Percentiles rank a stretch among this genome's conserved stretches.
These are phyloP conservation scores for Mrakia frigida DNA, from an alignment of 768 basidiomycete species.

Conservation along the genomic window DNA sequence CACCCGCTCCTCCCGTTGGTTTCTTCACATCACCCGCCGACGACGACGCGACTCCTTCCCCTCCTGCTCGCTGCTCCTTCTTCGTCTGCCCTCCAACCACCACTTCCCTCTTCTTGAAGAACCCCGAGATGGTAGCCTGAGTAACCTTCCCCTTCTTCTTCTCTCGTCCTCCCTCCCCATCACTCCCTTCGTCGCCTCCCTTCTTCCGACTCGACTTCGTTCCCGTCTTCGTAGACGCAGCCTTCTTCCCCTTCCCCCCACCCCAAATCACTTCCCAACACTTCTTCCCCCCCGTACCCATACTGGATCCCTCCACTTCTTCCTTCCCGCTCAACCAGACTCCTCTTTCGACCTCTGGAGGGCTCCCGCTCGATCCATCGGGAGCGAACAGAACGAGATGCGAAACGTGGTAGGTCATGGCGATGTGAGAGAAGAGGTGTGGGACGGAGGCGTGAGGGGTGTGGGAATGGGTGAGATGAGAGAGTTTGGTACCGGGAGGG, in stretches of 20 bases:
- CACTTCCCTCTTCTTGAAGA: conserved; percentile 4
- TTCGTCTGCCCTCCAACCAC: neutral
- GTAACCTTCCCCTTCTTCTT: conserved; percentile 6
- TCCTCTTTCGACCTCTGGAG: conserved; percentile 15
- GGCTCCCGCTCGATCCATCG: neutral
- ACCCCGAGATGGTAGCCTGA: conserved; percentile 4
- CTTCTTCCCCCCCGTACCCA: conserved; percentile 27
- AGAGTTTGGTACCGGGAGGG: neutral
- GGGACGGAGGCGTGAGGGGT: neutral
- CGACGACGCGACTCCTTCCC: neutral
- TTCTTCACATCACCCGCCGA: neutral
- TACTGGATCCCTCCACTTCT: neutral
- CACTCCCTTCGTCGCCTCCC: neutral
- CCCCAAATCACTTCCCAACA: conserved; percentile 20
- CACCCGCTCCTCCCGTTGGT: too few relatives aligned
- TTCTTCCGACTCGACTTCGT: neutral
- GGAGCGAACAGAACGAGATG: conserved; percentile 16
- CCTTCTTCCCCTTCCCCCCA: neutral
- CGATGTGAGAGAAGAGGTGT: conserved; percentile 29
- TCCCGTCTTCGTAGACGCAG: neutral
- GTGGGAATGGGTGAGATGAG: neutral
- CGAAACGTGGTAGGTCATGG: conserved; percentile 12
- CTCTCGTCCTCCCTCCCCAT: neutral
- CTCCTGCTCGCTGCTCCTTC: neutral
- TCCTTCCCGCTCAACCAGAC: conserved; percentile 18